Evolutionary conservation across 306 rosid species (phyloP).

Genomic region (Rosa lucieae): DNA sequence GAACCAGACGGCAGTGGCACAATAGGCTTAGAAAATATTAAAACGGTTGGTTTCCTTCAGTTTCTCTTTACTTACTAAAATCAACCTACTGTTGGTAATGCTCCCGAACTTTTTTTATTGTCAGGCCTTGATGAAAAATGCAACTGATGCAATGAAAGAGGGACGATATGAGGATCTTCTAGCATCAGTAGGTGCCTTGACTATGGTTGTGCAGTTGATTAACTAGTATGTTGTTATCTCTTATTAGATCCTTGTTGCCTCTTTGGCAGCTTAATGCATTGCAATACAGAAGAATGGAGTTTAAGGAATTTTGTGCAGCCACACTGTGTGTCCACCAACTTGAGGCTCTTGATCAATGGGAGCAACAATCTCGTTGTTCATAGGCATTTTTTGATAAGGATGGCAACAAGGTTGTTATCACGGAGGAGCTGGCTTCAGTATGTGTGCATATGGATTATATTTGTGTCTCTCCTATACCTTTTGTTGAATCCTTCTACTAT

Average conservation of each 20-base stretch:
- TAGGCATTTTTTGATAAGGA: constrained; percentile 74
- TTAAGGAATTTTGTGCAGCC: constrained; percentile 81
- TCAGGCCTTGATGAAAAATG: constrained; percentile 74
- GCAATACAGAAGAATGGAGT: constrained; percentile 83
- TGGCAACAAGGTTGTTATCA: constrained; percentile 72
- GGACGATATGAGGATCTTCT: constrained; percentile 64
- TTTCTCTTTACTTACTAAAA: background rate
- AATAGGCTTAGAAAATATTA: constrained; percentile 74
- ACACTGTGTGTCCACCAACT: constrained; percentile 77
- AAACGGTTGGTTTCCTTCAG: constrained; percentile 59
- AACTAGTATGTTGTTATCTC: too few species aligned
- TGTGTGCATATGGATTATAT: constrained; percentile 16
- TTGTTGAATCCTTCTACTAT: background rate
- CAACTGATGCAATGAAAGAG: constrained; percentile 87
- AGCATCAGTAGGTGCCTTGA: constrained; percentile 58
- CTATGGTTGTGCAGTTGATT: background rate
- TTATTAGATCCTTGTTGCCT: too few species aligned
- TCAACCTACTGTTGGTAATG: constrained; percentile 19
- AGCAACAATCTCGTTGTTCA: constrained; percentile 80
- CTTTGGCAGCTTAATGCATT: constrained; percentile 41
- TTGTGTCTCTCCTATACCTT: too few species aligned
- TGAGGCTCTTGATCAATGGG: constrained; percentile 77
- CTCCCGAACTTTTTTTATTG: constrained; percentile 27
- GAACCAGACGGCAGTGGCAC: constrained; percentile 75
- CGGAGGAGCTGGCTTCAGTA: constrained; percentile 90